Percentiles rank a stretch among this genome's conserved stretches.
phyloP scores from a whole-genome alignment of 352 stramenopile genomes.

The Globisporangium viniferum region DNA sequence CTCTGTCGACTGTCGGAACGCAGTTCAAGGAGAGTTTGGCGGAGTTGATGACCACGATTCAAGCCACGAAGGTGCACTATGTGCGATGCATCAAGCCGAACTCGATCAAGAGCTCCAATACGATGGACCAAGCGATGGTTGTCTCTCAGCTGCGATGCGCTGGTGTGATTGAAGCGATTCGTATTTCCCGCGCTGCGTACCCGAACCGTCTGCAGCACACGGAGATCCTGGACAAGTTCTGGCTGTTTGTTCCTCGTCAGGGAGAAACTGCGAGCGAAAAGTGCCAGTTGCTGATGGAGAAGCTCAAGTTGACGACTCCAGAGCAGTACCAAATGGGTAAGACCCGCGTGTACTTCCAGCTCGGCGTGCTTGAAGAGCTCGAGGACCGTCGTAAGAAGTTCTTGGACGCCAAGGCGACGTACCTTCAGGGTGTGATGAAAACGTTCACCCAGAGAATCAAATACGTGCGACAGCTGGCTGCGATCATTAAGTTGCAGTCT shows the following conservation, averaged over 20 bases:
- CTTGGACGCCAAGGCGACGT: constrained; percentile 74
- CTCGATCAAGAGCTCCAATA: constrained; percentile 89
- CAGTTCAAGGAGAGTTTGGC: constrained; percentile 94
- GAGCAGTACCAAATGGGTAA: constrained; percentile 85
- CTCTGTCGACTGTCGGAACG: constrained; percentile 73
- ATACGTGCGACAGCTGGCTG: constrained; percentile 68
- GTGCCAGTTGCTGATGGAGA: constrained; percentile 77
- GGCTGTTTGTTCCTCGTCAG: constrained; percentile 69
- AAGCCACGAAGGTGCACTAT: constrained; percentile 96
- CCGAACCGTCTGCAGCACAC: constrained; percentile 94
- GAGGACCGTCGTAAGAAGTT: constrained; percentile 86
- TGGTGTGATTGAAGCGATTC: constrained; percentile 99
- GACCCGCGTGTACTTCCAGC: constrained; percentile 85
- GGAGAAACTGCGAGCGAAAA: constrained; percentile 57
- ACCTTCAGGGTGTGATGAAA: constrained; percentile 78
- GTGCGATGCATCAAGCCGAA: constrained; percentile 99
- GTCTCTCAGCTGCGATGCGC: constrained; percentile 97
- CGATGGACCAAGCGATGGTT: constrained; percentile 92
- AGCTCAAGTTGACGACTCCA: constrained; percentile 68
- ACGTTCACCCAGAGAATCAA: constrained; percentile 73
- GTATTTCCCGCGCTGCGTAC: constrained; percentile 97
- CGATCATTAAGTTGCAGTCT: constrained; percentile 83
- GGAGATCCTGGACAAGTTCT: constrained; percentile 82
- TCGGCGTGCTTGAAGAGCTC: constrained; percentile 81
- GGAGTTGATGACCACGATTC: constrained; percentile 94